Percentiles rank a stretch among this genome's conserved stretches.
Evolutionary conservation across 139 green algal species (phyloP).

Genomic region (Ettlia oleoabundans): DNA sequence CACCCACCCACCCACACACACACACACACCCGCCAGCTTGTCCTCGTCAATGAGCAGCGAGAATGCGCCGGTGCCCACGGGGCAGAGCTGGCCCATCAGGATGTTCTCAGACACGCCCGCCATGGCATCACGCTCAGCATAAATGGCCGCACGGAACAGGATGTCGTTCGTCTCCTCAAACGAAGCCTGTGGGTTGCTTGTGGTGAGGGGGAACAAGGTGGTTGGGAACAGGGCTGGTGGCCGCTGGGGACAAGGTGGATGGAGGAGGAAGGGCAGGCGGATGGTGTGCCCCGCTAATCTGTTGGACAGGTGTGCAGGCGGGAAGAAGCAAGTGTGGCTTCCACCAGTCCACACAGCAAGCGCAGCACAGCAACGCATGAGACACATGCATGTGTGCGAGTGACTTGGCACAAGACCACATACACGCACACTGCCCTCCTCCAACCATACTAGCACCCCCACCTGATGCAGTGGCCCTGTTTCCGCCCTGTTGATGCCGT

Average conservation of each 20-base stretch:
- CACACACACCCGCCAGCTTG: conserved; percentile 62
- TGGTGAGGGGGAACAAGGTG: not conserved
- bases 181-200: conserved; percentile 56
- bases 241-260: too few relatives aligned
- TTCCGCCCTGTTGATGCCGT: conserved; percentile 98
- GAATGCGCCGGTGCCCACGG: conserved; percentile 93
- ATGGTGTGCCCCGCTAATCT: not conserved
- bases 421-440: not conserved
- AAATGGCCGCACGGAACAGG: conserved; percentile 85
- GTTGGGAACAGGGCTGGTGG: not conserved
- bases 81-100: conserved; percentile 95
- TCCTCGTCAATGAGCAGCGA: conserved; percentile 93
- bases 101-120: conserved; percentile 95
- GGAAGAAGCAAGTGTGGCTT: too few relatives aligned
- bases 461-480: conserved; percentile 87
- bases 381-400: too few relatives aligned
- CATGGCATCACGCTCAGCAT: conserved; percentile 81
- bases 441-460: not conserved
- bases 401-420: too few relatives aligned
- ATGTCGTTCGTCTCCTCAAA: conserved; percentile 99
- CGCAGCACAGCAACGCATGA: too few relatives aligned
- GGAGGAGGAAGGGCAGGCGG: not conserved
- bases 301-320: too few relatives aligned
- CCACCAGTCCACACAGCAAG: too few relatives aligned
- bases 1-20: not conserved